These are phyloP conservation scores for Trametes villosa DNA, from an alignment of 768 basidiomycete species.

Conservation along the genomic window DNA sequence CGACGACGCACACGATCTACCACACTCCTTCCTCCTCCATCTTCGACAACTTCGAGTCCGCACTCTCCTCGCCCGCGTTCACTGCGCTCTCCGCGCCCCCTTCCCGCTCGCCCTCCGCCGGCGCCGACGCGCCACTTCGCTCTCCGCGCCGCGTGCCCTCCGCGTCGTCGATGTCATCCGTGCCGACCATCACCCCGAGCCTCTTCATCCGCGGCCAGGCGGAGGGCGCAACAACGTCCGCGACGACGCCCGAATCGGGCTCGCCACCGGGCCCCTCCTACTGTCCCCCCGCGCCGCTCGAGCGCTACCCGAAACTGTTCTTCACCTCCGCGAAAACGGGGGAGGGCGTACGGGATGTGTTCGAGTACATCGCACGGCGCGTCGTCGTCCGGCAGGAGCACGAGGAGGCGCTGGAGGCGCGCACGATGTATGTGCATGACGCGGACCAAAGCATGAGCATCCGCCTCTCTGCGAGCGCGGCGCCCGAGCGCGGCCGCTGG, in stretches of 20 bases:
- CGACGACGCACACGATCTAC: slow-evolving; percentile 64
- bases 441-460: slow-evolving; percentile 44
- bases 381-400: slow-evolving; percentile 69
- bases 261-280: slow-evolving; percentile 19
- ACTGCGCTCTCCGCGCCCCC: slow-evolving; percentile 23
- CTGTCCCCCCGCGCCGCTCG: slow-evolving; percentile 38
- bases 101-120: slow-evolving; percentile 28
- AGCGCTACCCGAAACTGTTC: slow-evolving; percentile 66
- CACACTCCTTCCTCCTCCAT: slow-evolving; percentile 83
- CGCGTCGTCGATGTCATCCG: slow-evolving; percentile 48
- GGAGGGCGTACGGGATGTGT: slow-evolving; percentile 70
- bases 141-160: slow-evolving; percentile 38
- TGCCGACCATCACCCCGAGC: slow-evolving; percentile 63
- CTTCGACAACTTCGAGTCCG: slow-evolving; percentile 63
- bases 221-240: slow-evolving; percentile 22
- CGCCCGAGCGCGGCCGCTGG: neutral
- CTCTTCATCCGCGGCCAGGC: slow-evolving; percentile 43
- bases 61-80: slow-evolving; percentile 61
- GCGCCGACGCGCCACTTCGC: slow-evolving; percentile 20
- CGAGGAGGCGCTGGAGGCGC: slow-evolving; percentile 59
- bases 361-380: slow-evolving; percentile 71
- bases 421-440: slow-evolving; percentile 46
- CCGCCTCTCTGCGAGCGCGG: slow-evolving; percentile 25
- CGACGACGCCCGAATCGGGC: slow-evolving; percentile 31
- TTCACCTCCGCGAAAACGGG: slow-evolving; percentile 83